These are phyloP conservation scores for Nemania sp. DNA, from an alignment of 2,329 filamentous ascomycete species.

Conservation along the genomic window DNA sequence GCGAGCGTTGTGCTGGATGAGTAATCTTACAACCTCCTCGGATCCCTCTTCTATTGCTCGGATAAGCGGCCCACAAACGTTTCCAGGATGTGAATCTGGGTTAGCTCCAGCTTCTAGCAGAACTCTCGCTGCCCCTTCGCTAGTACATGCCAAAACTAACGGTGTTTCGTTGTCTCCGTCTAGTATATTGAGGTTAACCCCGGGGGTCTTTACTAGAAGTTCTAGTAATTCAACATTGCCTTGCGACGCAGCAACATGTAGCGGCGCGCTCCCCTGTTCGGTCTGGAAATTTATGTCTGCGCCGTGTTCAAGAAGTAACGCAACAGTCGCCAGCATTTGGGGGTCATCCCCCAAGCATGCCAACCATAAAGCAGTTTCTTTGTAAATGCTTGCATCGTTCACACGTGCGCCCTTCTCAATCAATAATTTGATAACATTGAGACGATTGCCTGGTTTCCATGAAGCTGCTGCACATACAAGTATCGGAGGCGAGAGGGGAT, in stretches of 20 bases:
- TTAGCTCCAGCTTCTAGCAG: background rate
- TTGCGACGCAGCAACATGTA: background rate
- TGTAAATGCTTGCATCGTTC: background rate
- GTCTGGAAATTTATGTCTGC: background rate
- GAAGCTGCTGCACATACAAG: background rate
- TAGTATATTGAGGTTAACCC: background rate
- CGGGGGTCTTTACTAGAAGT: background rate
- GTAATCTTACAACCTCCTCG: background rate
- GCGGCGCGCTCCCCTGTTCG: background rate
- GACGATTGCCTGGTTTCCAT: background rate
- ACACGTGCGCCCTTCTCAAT: background rate
- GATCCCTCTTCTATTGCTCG: background rate
- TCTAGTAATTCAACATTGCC: background rate
- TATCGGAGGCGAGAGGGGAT: constrained; percentile 1
- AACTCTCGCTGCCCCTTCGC: background rate
- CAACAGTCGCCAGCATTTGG: background rate
- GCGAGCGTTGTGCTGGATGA: constrained; percentile 18
- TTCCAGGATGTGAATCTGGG: background rate
- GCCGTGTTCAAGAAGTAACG: constrained; percentile 2
- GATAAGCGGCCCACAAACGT: background rate
- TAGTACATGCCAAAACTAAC: background rate
- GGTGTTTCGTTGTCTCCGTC: background rate
- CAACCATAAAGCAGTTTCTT: background rate
- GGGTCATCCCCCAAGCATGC: background rate
- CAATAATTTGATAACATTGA: background rate